These are phyloP conservation scores for Cubamyces lactineus DNA, from an alignment of 768 basidiomycete genomes.

Conservation along the genomic window DNA sequence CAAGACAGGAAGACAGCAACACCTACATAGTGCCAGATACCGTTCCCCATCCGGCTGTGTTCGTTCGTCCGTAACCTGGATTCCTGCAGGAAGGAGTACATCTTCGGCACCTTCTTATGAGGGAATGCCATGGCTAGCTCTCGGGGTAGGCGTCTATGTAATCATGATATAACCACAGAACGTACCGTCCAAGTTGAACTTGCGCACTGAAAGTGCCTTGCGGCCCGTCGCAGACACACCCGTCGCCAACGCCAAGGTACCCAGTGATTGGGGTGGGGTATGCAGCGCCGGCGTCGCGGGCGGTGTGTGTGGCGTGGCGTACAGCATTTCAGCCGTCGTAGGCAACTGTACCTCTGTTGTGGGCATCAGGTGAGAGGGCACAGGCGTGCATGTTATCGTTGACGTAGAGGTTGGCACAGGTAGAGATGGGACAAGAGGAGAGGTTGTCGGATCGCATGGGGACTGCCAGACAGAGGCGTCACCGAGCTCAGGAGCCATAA, in stretches of 20 bases:
- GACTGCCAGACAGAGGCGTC: neutral
- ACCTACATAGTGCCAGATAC: neutral
- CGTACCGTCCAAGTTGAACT: neutral
- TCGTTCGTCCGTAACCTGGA: neutral
- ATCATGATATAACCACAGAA: neutral
- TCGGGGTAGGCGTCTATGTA: neutral
- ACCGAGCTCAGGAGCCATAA: neutral
- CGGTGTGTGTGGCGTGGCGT: too few species aligned
- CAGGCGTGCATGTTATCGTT: too few species aligned
- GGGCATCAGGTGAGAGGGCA: too few species aligned
- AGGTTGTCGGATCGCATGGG: neutral
- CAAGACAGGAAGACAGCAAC: neutral
- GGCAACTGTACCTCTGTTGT: too few species aligned
- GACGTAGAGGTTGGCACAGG: neutral
- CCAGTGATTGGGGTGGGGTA: too few species aligned
- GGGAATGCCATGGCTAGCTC: neutral
- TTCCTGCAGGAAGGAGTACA: neutral
- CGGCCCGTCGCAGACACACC: neutral
- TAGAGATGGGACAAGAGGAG: neutral
- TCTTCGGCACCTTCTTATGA: neutral
- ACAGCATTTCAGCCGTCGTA: too few species aligned
- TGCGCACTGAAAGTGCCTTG: neutral
- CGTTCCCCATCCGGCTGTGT: neutral
- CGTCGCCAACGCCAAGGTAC: too few species aligned
- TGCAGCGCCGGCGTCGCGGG: too few species aligned